Evolutionary conservation across 306 rosid species (phyloP).

Genomic region (Sicyos edulis): DNA sequence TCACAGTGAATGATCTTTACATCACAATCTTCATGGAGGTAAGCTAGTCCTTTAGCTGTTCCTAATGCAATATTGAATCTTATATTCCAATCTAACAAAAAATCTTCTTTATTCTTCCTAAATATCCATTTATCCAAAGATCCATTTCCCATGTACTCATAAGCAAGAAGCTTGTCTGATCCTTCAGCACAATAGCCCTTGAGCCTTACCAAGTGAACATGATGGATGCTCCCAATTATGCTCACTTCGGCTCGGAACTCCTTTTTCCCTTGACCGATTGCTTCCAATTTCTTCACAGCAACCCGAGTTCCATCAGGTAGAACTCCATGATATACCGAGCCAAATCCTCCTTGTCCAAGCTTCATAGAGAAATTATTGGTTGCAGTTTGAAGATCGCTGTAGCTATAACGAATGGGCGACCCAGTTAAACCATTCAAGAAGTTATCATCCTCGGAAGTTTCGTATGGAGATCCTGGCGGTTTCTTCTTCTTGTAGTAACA

Average conservation of each 20-base stretch:
- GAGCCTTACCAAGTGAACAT: constrained; percentile 71
- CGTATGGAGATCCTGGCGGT: constrained; percentile 34
- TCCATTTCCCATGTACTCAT: constrained; percentile 80
- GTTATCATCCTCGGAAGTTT: constrained; percentile 72
- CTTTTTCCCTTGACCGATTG: constrained; percentile 90
- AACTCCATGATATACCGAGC: constrained; percentile 77
- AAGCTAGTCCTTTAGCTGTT: constrained; percentile 86
- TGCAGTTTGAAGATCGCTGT: constrained; percentile 61
- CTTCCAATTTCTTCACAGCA: constrained; percentile 87
- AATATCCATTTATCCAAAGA: constrained; percentile 86
- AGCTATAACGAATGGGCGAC: constrained; percentile 67
- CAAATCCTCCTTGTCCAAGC: constrained; percentile 93
- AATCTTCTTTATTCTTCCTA: constrained; percentile 44
- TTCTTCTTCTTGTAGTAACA: constrained; percentile 37
- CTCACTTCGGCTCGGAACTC: constrained; percentile 94
- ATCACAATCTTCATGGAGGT: constrained; percentile 86
- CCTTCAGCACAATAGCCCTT: constrained; percentile 87
- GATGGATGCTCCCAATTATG: constrained; percentile 92
- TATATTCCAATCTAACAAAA: constrained; percentile 63
- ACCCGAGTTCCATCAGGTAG: constrained; percentile 62
- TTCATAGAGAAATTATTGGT: constrained; percentile 68
- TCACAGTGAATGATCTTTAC: constrained; percentile 85
- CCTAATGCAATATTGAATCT: constrained; percentile 77
- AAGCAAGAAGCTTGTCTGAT: constrained; percentile 65
- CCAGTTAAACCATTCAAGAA: constrained; percentile 68